Evolutionary conservation across 2,329 filamentous ascomycete species (phyloP).

Genomic region (Pleoardoris graminearum): DNA sequence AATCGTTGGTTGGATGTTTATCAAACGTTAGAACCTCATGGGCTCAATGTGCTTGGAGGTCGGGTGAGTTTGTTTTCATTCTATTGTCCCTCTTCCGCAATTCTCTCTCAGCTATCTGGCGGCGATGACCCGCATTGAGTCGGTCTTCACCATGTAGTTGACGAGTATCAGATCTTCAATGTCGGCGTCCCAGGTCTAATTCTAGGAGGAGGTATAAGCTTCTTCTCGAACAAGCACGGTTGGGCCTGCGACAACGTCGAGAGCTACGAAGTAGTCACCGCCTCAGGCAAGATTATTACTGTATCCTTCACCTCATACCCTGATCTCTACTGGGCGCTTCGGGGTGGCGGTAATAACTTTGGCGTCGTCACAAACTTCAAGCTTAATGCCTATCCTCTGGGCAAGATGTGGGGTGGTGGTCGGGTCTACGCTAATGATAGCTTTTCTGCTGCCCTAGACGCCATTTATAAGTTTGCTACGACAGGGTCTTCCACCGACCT

Average conservation of each 20-base stretch:
- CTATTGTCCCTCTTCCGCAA: background rate
- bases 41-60: constrained; percentile 34
- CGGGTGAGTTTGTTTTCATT: constrained; percentile 15
- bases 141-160: too few species aligned
- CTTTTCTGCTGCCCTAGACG: constrained; percentile 27
- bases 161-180: background rate
- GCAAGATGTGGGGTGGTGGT: constrained; percentile 29
- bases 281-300: constrained; percentile 17
- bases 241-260: constrained; percentile 33
- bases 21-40: constrained; percentile 5
- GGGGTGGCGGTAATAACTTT: constrained; percentile 36
- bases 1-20: constrained; percentile 41
- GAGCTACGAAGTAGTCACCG: constrained; percentile 31
- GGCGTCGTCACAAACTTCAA: constrained; percentile 43
- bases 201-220: constrained; percentile 25
- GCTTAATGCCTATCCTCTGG: constrained; percentile 16
- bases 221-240: constrained; percentile 29
- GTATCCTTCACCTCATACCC: constrained; percentile 29
- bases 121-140: too few species aligned
- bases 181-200: background rate
- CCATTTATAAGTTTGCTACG: constrained; percentile 31
- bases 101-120: too few species aligned
- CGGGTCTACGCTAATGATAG: constrained; percentile 16
- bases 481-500: constrained; percentile 24
- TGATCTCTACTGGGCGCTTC: constrained; percentile 46